Base-by-base conservation (phyloP, 2,329 filamentous ascomycete genomes). In the Fusarium anguioides region DNA sequence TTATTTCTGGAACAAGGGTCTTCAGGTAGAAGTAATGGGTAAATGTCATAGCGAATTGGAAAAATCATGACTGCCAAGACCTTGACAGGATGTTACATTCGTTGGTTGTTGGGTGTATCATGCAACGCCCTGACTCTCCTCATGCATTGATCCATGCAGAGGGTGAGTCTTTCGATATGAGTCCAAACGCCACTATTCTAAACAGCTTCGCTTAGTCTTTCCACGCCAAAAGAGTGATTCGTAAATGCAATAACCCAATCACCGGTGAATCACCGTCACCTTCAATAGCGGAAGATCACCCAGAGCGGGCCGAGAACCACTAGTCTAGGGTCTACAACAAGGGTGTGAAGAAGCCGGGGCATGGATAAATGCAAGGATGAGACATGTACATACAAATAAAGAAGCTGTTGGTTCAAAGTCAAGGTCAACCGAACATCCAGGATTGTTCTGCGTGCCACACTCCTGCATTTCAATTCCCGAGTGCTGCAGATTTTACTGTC, bases 381-480 rank as follows among this genome's bases (percentile, higher is more conserved):
- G 14, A 31, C n/a, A 6, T 31, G 27, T 31, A 31, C 27, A 9
- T 26, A 26, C 21, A 17, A 24, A 23, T 23, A 40, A 35, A 48
- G 29, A 17, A 54, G 26, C 50, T 29, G 46, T 54, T 39, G 41
- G 24, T 33, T 33, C 31, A 17, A n/a, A 33, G 15, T 33, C 31
- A 17, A 33, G n/a, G 31, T 33, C 50, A 42, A 42, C 26, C 36
- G 31, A 12, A 6, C 12, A 12, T 37, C 50, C 41, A n/a, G 23
- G 23, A 37, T 36, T 33, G 24, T 37, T 6, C 8, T 48, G 12
- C 17, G 48, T 31, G 47, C 40, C 54, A 44, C 56, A 49, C 53
- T 61, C 55, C 27, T 64, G 65, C 64, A 61, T 67, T 48, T 64
- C 50, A 27, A 35, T 45, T 42, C 54, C 60, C 42, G 45, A 54